These are phyloP conservation scores for Mycena capillaripes DNA, from an alignment of 768 basidiomycete genomes.

Conservation along the genomic window DNA sequence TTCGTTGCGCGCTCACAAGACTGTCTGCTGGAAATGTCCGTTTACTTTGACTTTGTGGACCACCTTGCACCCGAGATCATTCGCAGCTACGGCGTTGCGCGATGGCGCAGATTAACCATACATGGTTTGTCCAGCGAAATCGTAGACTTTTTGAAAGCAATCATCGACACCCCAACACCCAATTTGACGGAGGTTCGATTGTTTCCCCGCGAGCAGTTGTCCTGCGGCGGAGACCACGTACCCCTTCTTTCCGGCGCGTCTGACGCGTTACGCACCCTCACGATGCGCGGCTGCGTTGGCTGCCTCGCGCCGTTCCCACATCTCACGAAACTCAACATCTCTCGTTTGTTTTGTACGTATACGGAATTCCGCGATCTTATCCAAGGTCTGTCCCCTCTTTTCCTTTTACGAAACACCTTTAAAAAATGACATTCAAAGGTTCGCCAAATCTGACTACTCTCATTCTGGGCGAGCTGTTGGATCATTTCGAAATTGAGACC, in stretches of 20 bases:
- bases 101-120: slow-evolving; percentile 22
- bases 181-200: slow-evolving; percentile 9
- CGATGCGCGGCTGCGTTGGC: slow-evolving; percentile 27
- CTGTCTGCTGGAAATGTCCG: slow-evolving; percentile 39
- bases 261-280: slow-evolving; percentile 16
- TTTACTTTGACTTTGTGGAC: slow-evolving; percentile 24
- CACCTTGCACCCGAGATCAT: neutral
- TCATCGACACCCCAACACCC: slow-evolving; percentile 6
- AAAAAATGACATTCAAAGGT: neutral
- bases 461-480: slow-evolving; percentile 31
- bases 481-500: slow-evolving; percentile 36
- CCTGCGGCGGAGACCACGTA: neutral
- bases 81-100: neutral
- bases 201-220: neutral
- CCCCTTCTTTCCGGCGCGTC: slow-evolving; percentile 21
- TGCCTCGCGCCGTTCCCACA: slow-evolving; percentile 30
- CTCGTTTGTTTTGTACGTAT: slow-evolving; percentile 19
- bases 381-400: slow-evolving; percentile 11
- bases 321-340: slow-evolving; percentile 29
- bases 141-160: slow-evolving; percentile 3
- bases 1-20: slow-evolving; percentile 47
- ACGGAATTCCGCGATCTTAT: slow-evolving; percentile 24
- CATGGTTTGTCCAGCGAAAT: slow-evolving; percentile 7
- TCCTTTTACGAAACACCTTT: slow-evolving; percentile 15
- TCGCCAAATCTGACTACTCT: slow-evolving; percentile 28